A percentile compares a stretch with the other conserved stretches of the same genome.
phyloP scores from a whole-genome alignment of 2,329 filamentous ascomycete species.

The Zymoseptoria brevis region DNA sequence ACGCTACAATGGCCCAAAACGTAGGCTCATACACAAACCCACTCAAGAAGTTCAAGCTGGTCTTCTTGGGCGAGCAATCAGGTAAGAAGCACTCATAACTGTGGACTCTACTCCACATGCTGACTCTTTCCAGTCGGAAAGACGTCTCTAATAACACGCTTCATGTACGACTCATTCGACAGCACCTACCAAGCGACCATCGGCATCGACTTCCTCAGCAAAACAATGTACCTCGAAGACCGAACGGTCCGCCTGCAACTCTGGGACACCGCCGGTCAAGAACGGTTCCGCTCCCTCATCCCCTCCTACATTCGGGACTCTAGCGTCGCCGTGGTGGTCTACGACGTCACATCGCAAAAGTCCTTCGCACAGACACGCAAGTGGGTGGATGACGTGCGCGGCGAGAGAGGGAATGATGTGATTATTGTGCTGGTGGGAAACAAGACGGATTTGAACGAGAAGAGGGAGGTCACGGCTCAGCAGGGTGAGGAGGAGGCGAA shows the following conservation, averaged over 20 bases:
- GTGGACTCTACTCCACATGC: not conserved
- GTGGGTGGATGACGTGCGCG: constrained; percentile 97
- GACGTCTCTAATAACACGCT: constrained; percentile 95
- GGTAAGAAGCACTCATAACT: constrained; percentile 51
- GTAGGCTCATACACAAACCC: constrained; percentile 95
- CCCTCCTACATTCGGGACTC: constrained; percentile 98
- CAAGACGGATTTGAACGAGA: constrained; percentile 98
- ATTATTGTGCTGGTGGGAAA: constrained; percentile 98
- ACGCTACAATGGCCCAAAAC: constrained; percentile 63
- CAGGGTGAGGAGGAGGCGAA: constrained; percentile 98
- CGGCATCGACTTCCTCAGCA: constrained; percentile 97
- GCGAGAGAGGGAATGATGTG: constrained; percentile 94
- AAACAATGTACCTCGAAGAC: constrained; percentile 99
- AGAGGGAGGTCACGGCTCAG: constrained; percentile 90
- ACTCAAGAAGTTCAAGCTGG: constrained; percentile 99
- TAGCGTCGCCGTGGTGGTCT: constrained; percentile 94
- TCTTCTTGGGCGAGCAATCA: constrained; percentile 97
- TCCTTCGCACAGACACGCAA: constrained; percentile 98
- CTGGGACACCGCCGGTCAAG: constrained; percentile 97
- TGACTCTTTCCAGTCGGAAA: constrained; percentile 66
- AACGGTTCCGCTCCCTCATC: constrained; percentile 92
- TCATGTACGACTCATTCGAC: constrained; percentile 99
- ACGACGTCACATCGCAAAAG: constrained; percentile 81
- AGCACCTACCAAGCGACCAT: constrained; percentile 99
- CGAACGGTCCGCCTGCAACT: constrained; percentile 93